Evolutionary conservation across 805 yeast genomes (phyloP), one percentile per base, ranked within the genome.

Genomic region (Metschnikowia reukaufii): DNA sequence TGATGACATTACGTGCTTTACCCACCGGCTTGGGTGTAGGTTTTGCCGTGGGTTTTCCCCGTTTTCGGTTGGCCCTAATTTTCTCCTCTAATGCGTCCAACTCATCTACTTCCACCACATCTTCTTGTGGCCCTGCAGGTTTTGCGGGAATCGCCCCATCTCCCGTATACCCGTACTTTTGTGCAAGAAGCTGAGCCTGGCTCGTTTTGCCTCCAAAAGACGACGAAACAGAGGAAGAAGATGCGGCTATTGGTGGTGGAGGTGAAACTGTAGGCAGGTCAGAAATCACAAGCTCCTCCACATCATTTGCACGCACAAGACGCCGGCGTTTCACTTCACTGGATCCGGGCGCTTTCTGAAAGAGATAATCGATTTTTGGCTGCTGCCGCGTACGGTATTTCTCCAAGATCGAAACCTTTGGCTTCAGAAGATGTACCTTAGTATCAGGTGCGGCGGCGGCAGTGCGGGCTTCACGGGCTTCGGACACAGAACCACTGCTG

Each of bases 381-480:
- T 67, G 70, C 23, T 70, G 67, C 32, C 64, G 59, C 48, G 55
- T 58, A 36, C 66, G 65, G 50, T 72, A 73, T 50, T 71, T 73
- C 46, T 73, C 76, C 48, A 73, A 61, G 43, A 73, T 72, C 2
- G 77, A 72, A 42, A 67, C 56, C 41, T 68, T 72, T 12, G 77
- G 72, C 48, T 62, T 71, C 34, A 57, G 56, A 16, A 70, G 57
- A 37, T 70, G 68, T 10, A 73, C 76, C 52, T 73, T 73, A 34
- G 77, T 70, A 37, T 54, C 58, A 2, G 52, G 58, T 12, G 58
- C 53, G 6, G 49, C 45, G n/a, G n/a, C n/a, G n/a, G n/a, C 2
- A 45, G 36, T 4, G 34, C 46, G 3, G 49, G 23, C 18, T 45
- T 37, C n/a, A 37, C 42, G 6, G 51, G n/a, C n/a, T n/a, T n/a